These are phyloP conservation scores for Cladosporium phlei DNA, from an alignment of 2,329 filamentous ascomycete genomes.

Conservation along the genomic window DNA sequence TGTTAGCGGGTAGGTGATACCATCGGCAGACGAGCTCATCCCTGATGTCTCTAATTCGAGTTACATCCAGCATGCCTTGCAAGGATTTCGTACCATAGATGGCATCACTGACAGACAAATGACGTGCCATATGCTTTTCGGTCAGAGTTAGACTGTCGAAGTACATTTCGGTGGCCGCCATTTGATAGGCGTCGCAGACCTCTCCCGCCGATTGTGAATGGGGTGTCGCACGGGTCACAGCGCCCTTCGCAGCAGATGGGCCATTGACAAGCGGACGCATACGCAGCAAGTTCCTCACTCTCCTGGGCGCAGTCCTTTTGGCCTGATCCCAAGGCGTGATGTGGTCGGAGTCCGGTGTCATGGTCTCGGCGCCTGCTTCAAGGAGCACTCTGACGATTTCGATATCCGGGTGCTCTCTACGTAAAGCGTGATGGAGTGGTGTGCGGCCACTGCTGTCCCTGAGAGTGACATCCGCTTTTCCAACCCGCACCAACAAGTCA, in stretches of 20 bases:
- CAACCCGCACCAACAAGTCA: background rate
- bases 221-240: background rate
- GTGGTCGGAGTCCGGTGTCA: background rate
- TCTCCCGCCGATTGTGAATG: background rate
- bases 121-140: background rate
- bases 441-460: background rate
- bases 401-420: background rate
- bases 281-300: background rate
- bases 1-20: slow-evolving; percentile 45
- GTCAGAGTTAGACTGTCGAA: background rate
- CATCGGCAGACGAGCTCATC: slow-evolving; percentile 32
- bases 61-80: background rate
- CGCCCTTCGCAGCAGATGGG: background rate
- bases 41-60: background rate
- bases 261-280: background rate
- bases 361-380: background rate
- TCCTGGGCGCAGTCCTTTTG: too few relatives aligned
- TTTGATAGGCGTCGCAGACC: background rate
- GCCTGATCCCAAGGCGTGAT: background rate
- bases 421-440: background rate
- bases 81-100: background rate
- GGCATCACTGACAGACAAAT: background rate
- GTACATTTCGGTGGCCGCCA: background rate
- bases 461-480: background rate
- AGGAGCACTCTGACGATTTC: background rate